Base-by-base conservation (phyloP, 2,329 filamentous ascomycete genomes). In the Diaporthe ampelina region DNA sequence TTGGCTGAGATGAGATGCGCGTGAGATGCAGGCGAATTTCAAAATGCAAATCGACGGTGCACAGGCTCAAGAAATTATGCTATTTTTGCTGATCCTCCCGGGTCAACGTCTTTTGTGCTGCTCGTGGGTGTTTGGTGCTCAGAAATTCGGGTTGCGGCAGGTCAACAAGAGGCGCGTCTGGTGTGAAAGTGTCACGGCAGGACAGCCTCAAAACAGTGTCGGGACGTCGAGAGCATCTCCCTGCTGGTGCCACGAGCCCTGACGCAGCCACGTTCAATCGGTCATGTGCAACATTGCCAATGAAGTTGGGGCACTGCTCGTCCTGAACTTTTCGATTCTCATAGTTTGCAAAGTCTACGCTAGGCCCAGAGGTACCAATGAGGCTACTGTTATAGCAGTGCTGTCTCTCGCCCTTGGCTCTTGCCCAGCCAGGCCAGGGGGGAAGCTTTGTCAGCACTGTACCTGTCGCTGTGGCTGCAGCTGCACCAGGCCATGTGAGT, bases 401-500 rank as follows among this genome's bases (percentile, higher is more conserved):
- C 2, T 13, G 15, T 17, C 26, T 19, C 17, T 9, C n/a, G n/a
- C 5, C 40, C 13, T 17, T 43, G 40, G 40, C 45, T n/a, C 19
- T 8, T n/a, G 9, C 45, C 4, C 4, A 19, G 3, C 2, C 21
- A n/a, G 21, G 45, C 3, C 19, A 48, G 19, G 45, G 19, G 45
- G 8, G 0, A 67, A 54, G 63, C 45, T 68, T 68, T 68, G 63
- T 68, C 63, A 68, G 48, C 63, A 54, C 35, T 35, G 9, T 4
- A 43, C n/a, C n/a, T n/a, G n/a, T n/a, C n/a, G 2, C 40, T 19
- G 15, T 10, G 17, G 11, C 43, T 67, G 26, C 43, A 67, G 4
- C 45, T 17, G 7, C 21, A 7, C n/a, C 61, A 52, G 61, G 57
- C 21, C 69, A 71, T 71, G 69, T 71, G 69, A 71, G 69, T 71